Evolutionary conservation across 1,139 yeast genomes (phyloP).

Genomic region (Spencermartinsiella ligniputridi): DNA sequence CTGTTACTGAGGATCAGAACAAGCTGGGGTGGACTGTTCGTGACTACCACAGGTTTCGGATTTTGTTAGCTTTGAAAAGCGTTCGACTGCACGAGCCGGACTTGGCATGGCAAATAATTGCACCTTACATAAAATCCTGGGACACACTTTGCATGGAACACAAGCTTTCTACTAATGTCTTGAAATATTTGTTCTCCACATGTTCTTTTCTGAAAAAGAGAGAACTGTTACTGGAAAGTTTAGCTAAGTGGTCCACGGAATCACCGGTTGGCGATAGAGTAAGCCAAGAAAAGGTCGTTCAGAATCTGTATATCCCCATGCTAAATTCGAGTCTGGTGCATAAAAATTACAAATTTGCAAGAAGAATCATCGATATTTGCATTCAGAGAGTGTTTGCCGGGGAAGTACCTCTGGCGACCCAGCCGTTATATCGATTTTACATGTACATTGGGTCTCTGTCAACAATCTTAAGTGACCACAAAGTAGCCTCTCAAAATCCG

Average conservation of each 20-base stretch:
- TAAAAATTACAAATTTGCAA: not conserved
- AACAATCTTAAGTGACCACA: not conserved
- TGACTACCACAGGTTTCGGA: slow-evolving; percentile 22
- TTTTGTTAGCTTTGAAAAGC: slow-evolving; percentile 26
- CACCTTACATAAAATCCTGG: slow-evolving; percentile 21
- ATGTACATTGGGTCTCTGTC: not conserved
- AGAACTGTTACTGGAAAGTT: not conserved
- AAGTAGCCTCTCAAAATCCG: not conserved
- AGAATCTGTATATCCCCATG: not conserved
- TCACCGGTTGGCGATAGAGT: no score
- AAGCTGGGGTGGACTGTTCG: slow-evolving; percentile 22
- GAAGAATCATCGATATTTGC: not conserved
- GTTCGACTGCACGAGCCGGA: slow-evolving; percentile 15
- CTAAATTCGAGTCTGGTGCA: not conserved
- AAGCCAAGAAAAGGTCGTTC: not conserved
- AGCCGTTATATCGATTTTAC: not conserved
- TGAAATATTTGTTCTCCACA: not conserved
- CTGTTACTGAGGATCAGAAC: slow-evolving; percentile 19
- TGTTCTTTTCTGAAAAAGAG: not conserved
- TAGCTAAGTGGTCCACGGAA: no score
- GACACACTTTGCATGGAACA: slow-evolving; percentile 10
- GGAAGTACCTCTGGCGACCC: not conserved
- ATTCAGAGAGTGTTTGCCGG: not conserved
- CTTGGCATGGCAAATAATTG: slow-evolving; percentile 21
- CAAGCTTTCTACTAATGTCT: not conserved